A percentile compares a stretch with the other conserved stretches of the same genome.
These are phyloP conservation scores for Canavalia gladiata DNA, from an alignment of 306 rosid species.

Conservation along the genomic window DNA sequence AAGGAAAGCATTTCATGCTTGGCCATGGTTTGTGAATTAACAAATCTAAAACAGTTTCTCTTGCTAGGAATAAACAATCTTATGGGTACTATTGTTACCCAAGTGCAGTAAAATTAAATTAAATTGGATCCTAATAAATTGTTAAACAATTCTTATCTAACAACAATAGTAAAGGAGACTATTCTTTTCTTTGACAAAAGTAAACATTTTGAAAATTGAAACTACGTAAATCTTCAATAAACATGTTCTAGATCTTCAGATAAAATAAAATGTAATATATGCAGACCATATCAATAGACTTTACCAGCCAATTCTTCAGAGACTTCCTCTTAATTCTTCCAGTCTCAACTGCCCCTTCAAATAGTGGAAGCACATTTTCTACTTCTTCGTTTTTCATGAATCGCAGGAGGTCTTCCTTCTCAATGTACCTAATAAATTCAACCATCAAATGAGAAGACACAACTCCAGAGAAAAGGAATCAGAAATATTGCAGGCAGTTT, in stretches of 20 bases:
- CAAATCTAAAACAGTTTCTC: constrained; percentile 1
- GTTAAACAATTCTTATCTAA: constrained; percentile 17
- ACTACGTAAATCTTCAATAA: constrained; percentile 3
- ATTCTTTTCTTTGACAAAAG: background rate
- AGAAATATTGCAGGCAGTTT: background rate
- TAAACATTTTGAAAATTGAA: constrained; percentile 19
- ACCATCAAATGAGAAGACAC: constrained; percentile 33
- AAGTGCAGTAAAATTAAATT: constrained; percentile 18
- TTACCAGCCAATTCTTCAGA: constrained; percentile 87
- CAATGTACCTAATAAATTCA: constrained; percentile 66
- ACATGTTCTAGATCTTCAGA: background rate
- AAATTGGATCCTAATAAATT: constrained; percentile 16
- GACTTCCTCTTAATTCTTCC: constrained; percentile 77
- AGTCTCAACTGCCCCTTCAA: constrained; percentile 78
- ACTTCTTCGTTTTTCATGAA: constrained; percentile 79
- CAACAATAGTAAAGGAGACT: constrained; percentile 10
- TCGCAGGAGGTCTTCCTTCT: constrained; percentile 79
- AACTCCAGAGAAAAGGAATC: constrained; percentile 31
- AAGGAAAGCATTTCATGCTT: background rate
- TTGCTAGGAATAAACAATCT: constrained; percentile 6
- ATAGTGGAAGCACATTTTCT: constrained; percentile 68
- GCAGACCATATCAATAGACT: background rate
- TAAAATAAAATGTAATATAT: background rate
- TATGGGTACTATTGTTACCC: background rate
- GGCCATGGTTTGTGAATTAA: background rate